Percentiles rank a stretch among this genome's conserved stretches.
Conservation (phyloP, 257 asterid genomes). For the Solanum raphanifolium region DNA sequence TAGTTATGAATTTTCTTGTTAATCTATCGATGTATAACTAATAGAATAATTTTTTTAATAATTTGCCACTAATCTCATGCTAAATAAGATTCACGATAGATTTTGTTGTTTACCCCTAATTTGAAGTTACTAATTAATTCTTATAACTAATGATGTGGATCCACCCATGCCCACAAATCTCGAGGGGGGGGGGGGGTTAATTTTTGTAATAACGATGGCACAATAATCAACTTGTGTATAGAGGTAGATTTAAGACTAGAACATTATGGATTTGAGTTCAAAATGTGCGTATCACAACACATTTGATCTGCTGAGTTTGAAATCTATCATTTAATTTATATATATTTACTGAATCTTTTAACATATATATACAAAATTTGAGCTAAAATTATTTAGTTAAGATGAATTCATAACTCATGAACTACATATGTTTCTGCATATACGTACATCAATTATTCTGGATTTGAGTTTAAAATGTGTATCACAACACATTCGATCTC, state of each 20-base stretch:
- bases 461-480: too few species aligned
- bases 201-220: too few species aligned
- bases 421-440: accelerated
- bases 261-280: background rate
- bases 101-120: background rate
- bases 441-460: background rate
- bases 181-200: too few species aligned
- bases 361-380: too few species aligned
- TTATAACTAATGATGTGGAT: too few species aligned
- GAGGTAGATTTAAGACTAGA: too few species aligned
- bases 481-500: background rate
- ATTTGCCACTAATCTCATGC: background rate
- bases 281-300: background rate
- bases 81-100: background rate
- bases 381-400: background rate
- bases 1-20: background rate
- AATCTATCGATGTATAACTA: background rate
- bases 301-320: background rate
- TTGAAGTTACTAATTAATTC: too few species aligned
- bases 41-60: background rate
- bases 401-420: background rate
- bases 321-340: background rate
- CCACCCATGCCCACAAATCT: too few species aligned
- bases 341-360: background rate
- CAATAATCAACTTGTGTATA: too few species aligned